Conservation (phyloP, 2,329 filamentous ascomycete genomes). For the Zymoseptoria pseudotritici region DNA sequence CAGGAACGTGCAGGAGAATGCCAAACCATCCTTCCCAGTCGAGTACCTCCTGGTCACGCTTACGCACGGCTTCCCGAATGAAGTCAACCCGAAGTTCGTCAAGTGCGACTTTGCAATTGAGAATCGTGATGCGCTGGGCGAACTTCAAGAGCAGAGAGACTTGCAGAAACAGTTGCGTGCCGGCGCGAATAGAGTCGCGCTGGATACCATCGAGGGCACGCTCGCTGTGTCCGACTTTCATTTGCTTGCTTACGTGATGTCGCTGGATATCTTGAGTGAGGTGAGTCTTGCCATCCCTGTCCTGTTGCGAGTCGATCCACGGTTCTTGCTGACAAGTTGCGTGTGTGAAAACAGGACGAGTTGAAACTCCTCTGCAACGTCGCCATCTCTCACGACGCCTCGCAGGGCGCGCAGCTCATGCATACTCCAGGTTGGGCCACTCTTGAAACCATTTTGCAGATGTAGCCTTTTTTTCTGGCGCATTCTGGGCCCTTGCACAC, state of each 20-base stretch:
- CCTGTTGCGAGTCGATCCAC: too few species aligned
- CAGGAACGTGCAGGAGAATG: constrained; percentile 92
- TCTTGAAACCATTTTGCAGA: constrained; percentile 73
- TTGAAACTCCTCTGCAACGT: constrained; percentile 77
- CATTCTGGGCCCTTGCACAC: constrained; percentile 3
- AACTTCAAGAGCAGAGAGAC: constrained; percentile 69
- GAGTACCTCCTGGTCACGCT: constrained; percentile 94
- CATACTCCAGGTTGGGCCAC: constrained; percentile 91
- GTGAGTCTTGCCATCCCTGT: constrained; percentile 41
- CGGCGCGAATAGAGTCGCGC: constrained; percentile 39
- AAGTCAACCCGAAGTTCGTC: constrained; percentile 58
- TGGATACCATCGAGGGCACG: constrained; percentile 56
- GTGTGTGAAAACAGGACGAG: too few species aligned
- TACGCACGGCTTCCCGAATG: constrained; percentile 80
- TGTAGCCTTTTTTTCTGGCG: constrained; percentile 18
- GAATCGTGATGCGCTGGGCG: constrained; percentile 79
- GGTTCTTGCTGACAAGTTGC: too few species aligned
- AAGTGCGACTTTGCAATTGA: constrained; percentile 83
- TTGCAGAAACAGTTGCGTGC: constrained; percentile 62
- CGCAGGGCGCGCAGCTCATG: constrained; percentile 74
- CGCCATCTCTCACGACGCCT: constrained; percentile 70
- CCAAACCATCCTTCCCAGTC: constrained; percentile 90
- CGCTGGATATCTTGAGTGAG: constrained; percentile 75
- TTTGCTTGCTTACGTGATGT: constrained; percentile 77
- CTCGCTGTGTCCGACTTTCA: constrained; percentile 86